Evolutionary conservation across 257 asterid species (phyloP).

Genomic region (Solanum etuberosum): DNA sequence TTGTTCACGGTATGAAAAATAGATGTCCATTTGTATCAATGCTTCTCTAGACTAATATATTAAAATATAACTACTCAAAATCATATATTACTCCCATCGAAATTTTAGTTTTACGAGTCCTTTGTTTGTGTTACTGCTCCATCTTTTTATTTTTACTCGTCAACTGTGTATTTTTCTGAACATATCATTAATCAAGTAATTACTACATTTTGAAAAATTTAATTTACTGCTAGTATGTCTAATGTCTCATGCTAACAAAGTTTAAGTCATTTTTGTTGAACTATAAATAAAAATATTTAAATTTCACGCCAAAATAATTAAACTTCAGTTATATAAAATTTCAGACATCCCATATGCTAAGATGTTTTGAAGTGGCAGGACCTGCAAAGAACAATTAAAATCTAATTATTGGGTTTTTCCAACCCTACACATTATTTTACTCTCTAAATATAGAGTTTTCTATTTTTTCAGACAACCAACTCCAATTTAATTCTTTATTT

Average conservation of each 20-base stretch:
- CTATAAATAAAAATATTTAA: neutral
- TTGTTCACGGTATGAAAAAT: too few species aligned
- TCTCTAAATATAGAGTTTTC: neutral
- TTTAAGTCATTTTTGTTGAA: neutral
- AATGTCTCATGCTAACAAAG: neutral
- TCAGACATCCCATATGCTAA: neutral
- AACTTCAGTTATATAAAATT: neutral
- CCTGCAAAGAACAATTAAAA: neutral
- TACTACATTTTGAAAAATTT: neutral
- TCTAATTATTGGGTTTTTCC: neutral
- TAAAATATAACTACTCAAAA: neutral
- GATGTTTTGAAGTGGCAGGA: neutral
- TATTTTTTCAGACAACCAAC: too few species aligned
- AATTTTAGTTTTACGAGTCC: neutral
- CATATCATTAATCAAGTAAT: neutral
- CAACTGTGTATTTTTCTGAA: neutral
- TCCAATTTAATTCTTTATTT: too few species aligned
- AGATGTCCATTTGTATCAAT: too few species aligned
- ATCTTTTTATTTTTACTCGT: too few species aligned
- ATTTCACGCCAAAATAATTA: neutral
- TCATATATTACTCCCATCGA: neutral
- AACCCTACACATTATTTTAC: too few species aligned
- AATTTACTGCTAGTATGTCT: neutral
- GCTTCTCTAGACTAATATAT: neutral
- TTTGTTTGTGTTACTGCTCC: too few species aligned